These are phyloP conservation scores for Zizania palustris DNA, from an alignment of 202 grass and related monocot genomes.

Conservation along the genomic window DNA sequence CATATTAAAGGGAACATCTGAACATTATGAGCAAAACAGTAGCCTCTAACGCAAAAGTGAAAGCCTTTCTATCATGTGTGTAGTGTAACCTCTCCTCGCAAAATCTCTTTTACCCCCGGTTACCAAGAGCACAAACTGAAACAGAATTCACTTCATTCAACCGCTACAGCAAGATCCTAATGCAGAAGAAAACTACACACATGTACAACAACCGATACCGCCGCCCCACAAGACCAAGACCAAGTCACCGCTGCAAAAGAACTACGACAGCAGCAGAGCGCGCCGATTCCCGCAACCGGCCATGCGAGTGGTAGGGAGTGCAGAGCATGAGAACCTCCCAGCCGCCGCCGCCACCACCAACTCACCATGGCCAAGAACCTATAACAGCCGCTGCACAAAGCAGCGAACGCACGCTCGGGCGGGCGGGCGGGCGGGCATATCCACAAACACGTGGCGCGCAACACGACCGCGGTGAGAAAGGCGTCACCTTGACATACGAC, in stretches of 20 bases:
- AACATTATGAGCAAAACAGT: background rate
- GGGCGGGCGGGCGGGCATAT: background rate
- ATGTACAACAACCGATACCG: background rate
- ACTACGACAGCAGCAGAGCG: background rate
- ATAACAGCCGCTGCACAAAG: background rate
- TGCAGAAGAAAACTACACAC: background rate
- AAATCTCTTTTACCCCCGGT: background rate
- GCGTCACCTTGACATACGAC: constrained; percentile 32
- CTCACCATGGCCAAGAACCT: no score
- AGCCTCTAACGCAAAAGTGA: background rate
- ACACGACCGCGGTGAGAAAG: background rate
- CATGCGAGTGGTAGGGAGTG: background rate
- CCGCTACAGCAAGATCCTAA: background rate
- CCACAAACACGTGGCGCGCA: no score
- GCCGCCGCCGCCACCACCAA: no score
- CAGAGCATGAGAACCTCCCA: background rate
- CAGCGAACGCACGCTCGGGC: background rate
- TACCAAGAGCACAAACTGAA: background rate
- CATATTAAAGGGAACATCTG: background rate
- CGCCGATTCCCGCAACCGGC: background rate
- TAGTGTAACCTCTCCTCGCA: background rate
- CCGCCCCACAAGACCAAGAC: no score
- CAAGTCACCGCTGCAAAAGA: background rate
- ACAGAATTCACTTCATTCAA: background rate
- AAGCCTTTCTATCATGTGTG: background rate